Evolutionary conservation across 352 stramenopile genomes (phyloP).

Genomic region (Phytophthora syringae): DNA sequence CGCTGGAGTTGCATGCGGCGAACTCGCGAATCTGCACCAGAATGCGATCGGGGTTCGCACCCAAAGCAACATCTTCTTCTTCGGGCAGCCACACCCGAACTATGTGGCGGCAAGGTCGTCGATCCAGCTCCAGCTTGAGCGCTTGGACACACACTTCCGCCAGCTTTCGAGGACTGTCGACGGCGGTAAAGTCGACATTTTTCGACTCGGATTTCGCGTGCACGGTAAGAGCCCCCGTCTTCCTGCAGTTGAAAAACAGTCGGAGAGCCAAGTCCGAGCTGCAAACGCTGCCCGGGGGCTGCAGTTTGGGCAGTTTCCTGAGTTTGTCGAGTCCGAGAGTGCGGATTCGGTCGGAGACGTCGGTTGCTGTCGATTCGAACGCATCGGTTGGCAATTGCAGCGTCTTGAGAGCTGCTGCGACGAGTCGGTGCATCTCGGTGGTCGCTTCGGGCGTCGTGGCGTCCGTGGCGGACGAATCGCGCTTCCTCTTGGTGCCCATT

Average conservation of each 20-base stretch:
- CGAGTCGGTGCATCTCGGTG: slow-evolving; percentile 22
- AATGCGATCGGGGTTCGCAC: slow-evolving; percentile 45
- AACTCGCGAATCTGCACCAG: slow-evolving; percentile 56
- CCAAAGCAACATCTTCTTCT: slow-evolving; percentile 17
- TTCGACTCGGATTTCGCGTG: slow-evolving; percentile 14
- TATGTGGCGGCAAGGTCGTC: slow-evolving; percentile 31
- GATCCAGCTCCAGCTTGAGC: slow-evolving; percentile 31
- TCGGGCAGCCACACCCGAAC: slow-evolving; percentile 38
- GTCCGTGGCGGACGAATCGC: slow-evolving; percentile 5
- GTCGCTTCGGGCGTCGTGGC: slow-evolving; percentile 15
- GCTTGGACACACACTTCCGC: slow-evolving; percentile 37
- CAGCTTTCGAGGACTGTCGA: slow-evolving; percentile 37
- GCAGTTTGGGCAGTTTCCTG: slow-evolving; percentile 31
- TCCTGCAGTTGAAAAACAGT: slow-evolving; percentile 34
- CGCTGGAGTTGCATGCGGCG: slow-evolving; percentile 20
- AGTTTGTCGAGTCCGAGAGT: slow-evolving; percentile 25
- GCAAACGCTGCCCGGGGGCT: slow-evolving; percentile 33
- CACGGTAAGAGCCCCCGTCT: slow-evolving; percentile 15
- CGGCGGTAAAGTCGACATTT: slow-evolving; percentile 20
- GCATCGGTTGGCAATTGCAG: slow-evolving; percentile 23
- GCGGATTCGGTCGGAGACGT: slow-evolving; percentile 12
- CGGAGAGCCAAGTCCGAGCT: slow-evolving; percentile 39
- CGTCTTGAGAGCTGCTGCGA: slow-evolving; percentile 6
- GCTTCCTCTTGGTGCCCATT: slow-evolving; percentile 39
- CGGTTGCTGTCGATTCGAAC: slow-evolving; percentile 9